Percentiles rank a stretch among this genome's conserved stretches.
Conservation (phyloP, 164 flowering plant species). For the Litsea cubeba region DNA sequence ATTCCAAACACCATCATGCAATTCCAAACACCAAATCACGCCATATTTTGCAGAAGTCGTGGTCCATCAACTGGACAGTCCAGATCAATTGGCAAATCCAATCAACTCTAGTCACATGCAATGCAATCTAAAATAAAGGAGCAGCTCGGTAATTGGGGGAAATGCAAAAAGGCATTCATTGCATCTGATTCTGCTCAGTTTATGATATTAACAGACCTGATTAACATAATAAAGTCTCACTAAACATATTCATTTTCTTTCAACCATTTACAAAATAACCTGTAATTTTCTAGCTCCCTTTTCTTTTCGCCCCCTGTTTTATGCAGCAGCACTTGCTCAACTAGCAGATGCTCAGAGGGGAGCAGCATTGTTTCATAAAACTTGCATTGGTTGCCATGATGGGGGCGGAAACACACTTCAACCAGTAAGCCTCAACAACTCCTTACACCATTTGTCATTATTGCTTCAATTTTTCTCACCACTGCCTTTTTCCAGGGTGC, state of each 20-base stretch:
- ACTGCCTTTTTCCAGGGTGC: slow-evolving; percentile 51
- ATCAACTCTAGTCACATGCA: no score
- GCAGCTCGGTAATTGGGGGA: no score
- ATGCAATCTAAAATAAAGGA: no score
- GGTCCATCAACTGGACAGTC: background rate
- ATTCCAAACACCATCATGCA: background rate
- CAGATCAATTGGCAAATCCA: no score
- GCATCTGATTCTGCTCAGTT: no score
- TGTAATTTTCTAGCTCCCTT: no score
- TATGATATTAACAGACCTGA: no score
- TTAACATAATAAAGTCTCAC: no score
- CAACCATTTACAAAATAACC: no score
- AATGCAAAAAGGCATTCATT: no score
- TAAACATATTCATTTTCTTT: no score
- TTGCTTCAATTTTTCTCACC: slow-evolving; percentile 1
- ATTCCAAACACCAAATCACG: background rate
- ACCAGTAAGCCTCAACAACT: slow-evolving; percentile 45
- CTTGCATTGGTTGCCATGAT: slow-evolving; percentile 93
- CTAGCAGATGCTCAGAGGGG: slow-evolving; percentile 51
- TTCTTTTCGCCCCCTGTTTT: background rate
- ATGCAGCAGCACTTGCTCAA: slow-evolving; percentile 47
- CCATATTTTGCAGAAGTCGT: background rate
- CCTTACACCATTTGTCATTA: background rate
- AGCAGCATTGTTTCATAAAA: slow-evolving; percentile 47
- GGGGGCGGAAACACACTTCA: slow-evolving; percentile 87